These are phyloP conservation scores for Kodamaea restingae DNA, from an alignment of 805 yeast species.

Conservation along the genomic window DNA sequence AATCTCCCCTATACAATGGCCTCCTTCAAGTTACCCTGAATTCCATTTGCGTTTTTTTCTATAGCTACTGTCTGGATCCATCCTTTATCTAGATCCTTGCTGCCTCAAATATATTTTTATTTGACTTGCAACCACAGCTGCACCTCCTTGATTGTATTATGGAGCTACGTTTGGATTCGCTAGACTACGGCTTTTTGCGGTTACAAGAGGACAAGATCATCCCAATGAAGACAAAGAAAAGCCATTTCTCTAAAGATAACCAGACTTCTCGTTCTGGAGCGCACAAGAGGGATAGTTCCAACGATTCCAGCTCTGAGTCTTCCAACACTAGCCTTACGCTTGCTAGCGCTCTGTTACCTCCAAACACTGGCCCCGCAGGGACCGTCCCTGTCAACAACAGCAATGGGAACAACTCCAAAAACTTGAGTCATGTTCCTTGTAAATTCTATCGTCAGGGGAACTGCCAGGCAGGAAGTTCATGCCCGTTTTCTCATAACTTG, in stretches of 20 bases:
- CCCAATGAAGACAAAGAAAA: constrained; percentile 8
- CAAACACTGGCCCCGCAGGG: constrained; percentile 36
- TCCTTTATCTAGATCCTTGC: neutral
- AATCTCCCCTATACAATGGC: neutral
- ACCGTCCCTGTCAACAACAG: constrained; percentile 17
- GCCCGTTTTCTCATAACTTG: constrained; percentile 84
- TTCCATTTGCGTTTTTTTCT: neutral
- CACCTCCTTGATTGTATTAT: constrained; percentile 2
- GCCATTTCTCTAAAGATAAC: neutral
- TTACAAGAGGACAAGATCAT: constrained; percentile 7
- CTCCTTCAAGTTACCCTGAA: no score
- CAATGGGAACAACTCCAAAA: constrained; percentile 26
- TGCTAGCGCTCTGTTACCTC: constrained; percentile 25
- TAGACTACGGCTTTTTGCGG: constrained; percentile 8
- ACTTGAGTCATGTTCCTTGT: constrained; percentile 92
- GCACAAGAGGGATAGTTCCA: constrained; percentile 2
- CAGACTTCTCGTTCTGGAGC: constrained; percentile 6
- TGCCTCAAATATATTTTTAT: neutral
- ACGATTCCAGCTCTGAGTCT: constrained; percentile 2
- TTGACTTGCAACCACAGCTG: constrained; percentile 2
- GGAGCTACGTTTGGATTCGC: constrained; percentile 7
- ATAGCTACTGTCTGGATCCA: neutral
- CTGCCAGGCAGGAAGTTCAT: constrained; percentile 89
- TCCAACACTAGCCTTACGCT: constrained; percentile 14
- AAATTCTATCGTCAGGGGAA: constrained; percentile 88